Base-by-base conservation (phyloP, 169 alveolate genomes). In the Plasmodium cynomolgi region DNA sequence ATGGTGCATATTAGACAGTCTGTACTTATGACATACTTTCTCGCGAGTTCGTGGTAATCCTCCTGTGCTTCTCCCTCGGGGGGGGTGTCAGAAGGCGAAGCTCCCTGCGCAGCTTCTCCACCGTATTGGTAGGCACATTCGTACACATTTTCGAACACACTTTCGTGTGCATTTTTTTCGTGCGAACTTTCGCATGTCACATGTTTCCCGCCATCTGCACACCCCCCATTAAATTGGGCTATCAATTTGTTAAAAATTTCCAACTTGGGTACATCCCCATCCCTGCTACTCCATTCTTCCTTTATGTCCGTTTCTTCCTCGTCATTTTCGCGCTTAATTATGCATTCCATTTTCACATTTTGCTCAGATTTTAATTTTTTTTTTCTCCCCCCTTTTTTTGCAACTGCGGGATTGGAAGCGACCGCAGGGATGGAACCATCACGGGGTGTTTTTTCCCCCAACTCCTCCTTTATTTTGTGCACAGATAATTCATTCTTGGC, bases 161-260 rank as follows among this genome's bases (percentile, higher is more conserved):
- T 13, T 62, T n/a, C n/a, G 75, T 62, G 33, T 62, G n/a, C 41
- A 68, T 26, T 34, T 34, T 26, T 34, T 34, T 83, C 80, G 31
- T 20, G 72, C 26, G 39, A 9, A 82, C 41, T 29, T 54, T 50
- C 91, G 72, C 15, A 62, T 5, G 33, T 58, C 29, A 44, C 39
- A 31, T 34, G 39, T 5, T 13, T 33, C 44, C 41, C 41, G 1
- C 0, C 83, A 75, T 8, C 83, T 74, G 50, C 62, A 23, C 15
- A 37, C 37, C 8, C 58, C n/a, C 50, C 37, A 47, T 83, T 83
- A 26, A 58, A 3, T 11, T 83, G 72, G 44, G 39, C 71, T 83
- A 83, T 83, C 50, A 83, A 83, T 37, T 83, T 83, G 47, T 58
- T 58, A 47, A 62, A 56, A 83, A 56, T n/a, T 11, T 68, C 72